Evolutionary conservation across 495 filamentous ascomycete genomes (phyloP).

Genomic region (Penicillium steckii): DNA sequence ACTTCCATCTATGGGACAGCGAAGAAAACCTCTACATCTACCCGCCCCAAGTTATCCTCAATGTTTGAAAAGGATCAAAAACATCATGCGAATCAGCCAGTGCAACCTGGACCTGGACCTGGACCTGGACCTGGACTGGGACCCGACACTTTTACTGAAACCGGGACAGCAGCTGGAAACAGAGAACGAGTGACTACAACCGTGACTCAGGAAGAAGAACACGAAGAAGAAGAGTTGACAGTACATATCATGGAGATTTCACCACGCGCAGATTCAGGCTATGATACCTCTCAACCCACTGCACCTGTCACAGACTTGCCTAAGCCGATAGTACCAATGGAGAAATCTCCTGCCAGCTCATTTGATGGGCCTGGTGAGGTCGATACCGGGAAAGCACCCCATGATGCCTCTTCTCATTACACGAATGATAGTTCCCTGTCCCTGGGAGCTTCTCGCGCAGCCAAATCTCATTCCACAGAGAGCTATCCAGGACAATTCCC

Average conservation of each 20-base stretch:
- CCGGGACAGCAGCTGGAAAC: no score
- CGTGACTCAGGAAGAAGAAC: background rate
- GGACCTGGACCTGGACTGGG: background rate
- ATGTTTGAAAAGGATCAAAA: background rate
- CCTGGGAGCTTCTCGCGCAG: conserved; percentile 2
- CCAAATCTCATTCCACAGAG: conserved; percentile 27
- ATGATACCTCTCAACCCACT: background rate
- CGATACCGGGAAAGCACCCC: background rate
- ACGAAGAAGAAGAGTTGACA: background rate
- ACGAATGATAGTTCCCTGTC: conserved; percentile 3
- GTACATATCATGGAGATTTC: background rate
- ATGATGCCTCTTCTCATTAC: background rate
- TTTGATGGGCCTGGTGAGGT: conserved; percentile 4
- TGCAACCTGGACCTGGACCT: background rate
- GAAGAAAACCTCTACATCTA: background rate
- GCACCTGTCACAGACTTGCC: background rate
- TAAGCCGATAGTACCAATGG: background rate
- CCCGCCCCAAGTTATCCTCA: background rate
- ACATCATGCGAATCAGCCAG: background rate
- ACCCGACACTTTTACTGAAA: no score
- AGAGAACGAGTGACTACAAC: background rate
- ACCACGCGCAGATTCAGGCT: background rate
- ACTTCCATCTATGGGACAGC: background rate
- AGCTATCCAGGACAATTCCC: conserved; percentile 39
- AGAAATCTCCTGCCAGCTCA: conserved; percentile 3